These are phyloP conservation scores for Colletotrichum limetticola DNA, from an alignment of 2,329 filamentous ascomycete genomes.

Conservation along the genomic window DNA sequence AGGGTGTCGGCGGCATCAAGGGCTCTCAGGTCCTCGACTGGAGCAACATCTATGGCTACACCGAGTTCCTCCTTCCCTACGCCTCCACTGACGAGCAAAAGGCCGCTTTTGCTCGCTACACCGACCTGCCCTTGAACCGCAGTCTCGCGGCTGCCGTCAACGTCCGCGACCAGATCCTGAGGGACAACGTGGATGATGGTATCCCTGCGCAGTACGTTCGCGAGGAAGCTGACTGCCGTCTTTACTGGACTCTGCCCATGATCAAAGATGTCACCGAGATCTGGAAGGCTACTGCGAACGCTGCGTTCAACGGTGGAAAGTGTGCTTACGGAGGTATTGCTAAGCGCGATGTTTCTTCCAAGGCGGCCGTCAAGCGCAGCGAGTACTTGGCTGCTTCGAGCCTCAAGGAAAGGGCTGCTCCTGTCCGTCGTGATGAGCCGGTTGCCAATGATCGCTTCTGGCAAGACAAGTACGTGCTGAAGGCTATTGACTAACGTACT, in stretches of 20 bases:
- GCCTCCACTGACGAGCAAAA: constrained; percentile 43
- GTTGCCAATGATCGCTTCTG: background rate
- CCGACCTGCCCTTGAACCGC: constrained; percentile 45
- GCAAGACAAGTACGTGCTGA: background rate
- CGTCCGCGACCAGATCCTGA: constrained; percentile 52
- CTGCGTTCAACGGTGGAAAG: constrained; percentile 53
- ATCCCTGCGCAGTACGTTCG: constrained; percentile 59
- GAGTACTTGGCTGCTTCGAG: background rate
- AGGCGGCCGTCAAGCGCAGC: constrained; percentile 1
- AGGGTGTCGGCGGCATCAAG: constrained; percentile 65
- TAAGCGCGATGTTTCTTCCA: background rate
- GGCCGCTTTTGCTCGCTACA: constrained; percentile 45
- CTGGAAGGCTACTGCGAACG: constrained; percentile 56
- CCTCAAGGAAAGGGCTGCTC: background rate
- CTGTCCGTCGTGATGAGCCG: background rate
- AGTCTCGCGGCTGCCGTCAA: constrained; percentile 48
- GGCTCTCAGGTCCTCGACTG: constrained; percentile 54
- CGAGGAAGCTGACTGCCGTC: constrained; percentile 60
- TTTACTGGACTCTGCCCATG: constrained; percentile 63
- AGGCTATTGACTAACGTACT: constrained; percentile 6
- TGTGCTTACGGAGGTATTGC: constrained; percentile 50
- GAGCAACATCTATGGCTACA: constrained; percentile 41
- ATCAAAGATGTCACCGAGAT: constrained; percentile 55
- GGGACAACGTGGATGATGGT: constrained; percentile 49
- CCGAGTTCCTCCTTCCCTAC: constrained; percentile 31